Conservation (phyloP, 2,329 filamentous ascomycete genomes). For the Epichloe aotearoae region DNA sequence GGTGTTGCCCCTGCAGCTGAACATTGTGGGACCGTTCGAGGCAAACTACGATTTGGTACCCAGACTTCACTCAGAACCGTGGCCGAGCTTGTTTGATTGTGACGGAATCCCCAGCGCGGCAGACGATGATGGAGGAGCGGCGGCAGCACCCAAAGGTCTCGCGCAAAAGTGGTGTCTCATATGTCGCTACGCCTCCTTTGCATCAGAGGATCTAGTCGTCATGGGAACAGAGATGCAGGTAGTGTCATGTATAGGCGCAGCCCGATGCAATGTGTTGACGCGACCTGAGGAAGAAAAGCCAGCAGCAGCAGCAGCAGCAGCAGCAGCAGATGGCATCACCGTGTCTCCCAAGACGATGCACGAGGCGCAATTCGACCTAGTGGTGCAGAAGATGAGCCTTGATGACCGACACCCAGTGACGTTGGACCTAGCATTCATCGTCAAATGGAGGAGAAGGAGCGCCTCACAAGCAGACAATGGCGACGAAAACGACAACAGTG, state of each 20-base stretch:
- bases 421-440: slow-evolving; percentile 60
- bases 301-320: slow-evolving; percentile 12
- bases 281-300: slow-evolving; percentile 15
- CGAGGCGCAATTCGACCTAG: slow-evolving; percentile 59
- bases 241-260: slow-evolving; percentile 46
- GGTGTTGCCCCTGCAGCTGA: slow-evolving; percentile 52
- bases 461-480: slow-evolving; percentile 13
- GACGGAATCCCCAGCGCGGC: slow-evolving; percentile 29
- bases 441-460: slow-evolving; percentile 59
- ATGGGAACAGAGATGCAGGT: slow-evolving; percentile 48
- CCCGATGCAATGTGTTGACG: slow-evolving; percentile 39
- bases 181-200: slow-evolving; percentile 64
- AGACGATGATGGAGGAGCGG: slow-evolving; percentile 12
- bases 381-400: slow-evolving; percentile 61
- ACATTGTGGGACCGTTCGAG: slow-evolving; percentile 74
- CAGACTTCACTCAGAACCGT: slow-evolving; percentile 60
- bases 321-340: slow-evolving; percentile 24
- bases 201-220: slow-evolving; percentile 54
- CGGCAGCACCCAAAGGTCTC: slow-evolving; percentile 41
- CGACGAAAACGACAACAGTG: background rate
- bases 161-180: slow-evolving; percentile 70
- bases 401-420: slow-evolving; percentile 69
- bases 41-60: slow-evolving; percentile 82
- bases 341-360: slow-evolving; percentile 56
- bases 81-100: slow-evolving; percentile 76